Percentiles rank a stretch among this genome's conserved stretches.
Conservation (phyloP, 2,329 filamentous ascomycete species). For the Penicillium polonicum region DNA sequence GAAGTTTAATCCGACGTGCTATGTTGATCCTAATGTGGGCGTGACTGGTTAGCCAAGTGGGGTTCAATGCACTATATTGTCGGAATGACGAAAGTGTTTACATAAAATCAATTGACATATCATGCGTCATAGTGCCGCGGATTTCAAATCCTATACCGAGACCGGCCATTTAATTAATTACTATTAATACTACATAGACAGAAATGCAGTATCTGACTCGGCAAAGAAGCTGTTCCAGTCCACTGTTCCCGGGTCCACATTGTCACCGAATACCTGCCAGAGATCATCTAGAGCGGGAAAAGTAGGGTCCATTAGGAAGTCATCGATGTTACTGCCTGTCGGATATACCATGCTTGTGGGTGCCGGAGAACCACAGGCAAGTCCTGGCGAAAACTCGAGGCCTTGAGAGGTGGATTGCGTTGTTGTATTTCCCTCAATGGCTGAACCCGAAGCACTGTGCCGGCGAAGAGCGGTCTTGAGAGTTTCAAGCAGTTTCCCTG, state of each 20-base stretch:
- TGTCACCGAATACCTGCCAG: slow-evolving; percentile 24
- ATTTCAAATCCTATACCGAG: neutral
- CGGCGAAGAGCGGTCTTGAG: slow-evolving; percentile 31
- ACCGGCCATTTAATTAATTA: neutral
- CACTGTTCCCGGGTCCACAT: slow-evolving; percentile 15
- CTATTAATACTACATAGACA: slow-evolving; percentile 6
- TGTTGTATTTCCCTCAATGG: neutral
- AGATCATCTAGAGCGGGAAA: slow-evolving; percentile 18
- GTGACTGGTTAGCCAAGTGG: neutral
- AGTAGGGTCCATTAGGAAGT: slow-evolving; percentile 4
- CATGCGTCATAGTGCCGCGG: slow-evolving; percentile 5
- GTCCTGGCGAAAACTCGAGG: no score
- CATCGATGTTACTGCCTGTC: neutral
- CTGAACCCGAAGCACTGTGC: slow-evolving; percentile 16
- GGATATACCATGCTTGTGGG: neutral
- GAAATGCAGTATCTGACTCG: slow-evolving; percentile 19
- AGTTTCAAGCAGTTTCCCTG: slow-evolving; percentile 32
- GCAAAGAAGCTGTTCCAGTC: slow-evolving; percentile 22
- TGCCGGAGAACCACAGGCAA: no score
- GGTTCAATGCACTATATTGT: neutral
- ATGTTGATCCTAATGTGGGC: slow-evolving; percentile 9
- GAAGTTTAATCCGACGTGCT: slow-evolving; percentile 7
- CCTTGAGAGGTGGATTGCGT: neutral
- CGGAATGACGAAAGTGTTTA: slow-evolving; percentile 1
- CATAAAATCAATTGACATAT: neutral